A percentile compares a stretch with the other conserved stretches of the same genome.
phyloP scores from a whole-genome alignment of 805 yeast species.

The Yarrowia sp. region DNA sequence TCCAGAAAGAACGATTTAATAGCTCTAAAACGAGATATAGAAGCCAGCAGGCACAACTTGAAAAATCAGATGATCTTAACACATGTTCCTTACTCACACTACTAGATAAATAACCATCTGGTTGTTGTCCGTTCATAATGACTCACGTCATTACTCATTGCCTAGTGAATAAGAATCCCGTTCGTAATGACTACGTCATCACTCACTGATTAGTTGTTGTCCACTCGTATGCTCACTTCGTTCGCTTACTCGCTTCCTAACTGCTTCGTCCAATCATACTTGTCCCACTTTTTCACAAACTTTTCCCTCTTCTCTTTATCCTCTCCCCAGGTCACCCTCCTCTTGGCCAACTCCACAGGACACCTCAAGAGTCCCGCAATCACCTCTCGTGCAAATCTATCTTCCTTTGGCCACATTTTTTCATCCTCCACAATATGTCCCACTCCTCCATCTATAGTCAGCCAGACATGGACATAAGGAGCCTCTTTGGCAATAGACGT shows the following conservation, averaged over 20 bases:
- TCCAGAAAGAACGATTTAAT: too few species aligned
- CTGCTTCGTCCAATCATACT: slow-evolving; percentile 37
- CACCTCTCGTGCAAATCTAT: slow-evolving; percentile 45
- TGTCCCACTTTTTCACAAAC: slow-evolving; percentile 40
- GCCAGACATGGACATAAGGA: slow-evolving; percentile 53
- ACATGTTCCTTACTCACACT: too few species aligned
- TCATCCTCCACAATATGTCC: slow-evolving; percentile 50
- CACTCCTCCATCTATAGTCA: slow-evolving; percentile 46
- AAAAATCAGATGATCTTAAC: too few species aligned
- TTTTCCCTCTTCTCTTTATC: slow-evolving; percentile 37
- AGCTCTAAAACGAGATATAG: too few species aligned
- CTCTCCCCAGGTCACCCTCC: slow-evolving; percentile 36
- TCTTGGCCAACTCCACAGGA: slow-evolving; percentile 40
- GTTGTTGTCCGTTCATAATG: too few species aligned
- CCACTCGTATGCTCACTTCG: not conserved
- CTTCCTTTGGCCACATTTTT: slow-evolving; percentile 46
- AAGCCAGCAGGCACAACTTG: too few species aligned
- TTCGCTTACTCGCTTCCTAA: not conserved
- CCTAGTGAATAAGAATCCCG: too few species aligned
- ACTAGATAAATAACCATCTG: too few species aligned
- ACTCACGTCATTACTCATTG: too few species aligned
- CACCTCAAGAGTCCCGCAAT: slow-evolving; percentile 46
- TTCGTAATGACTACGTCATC: too few species aligned
- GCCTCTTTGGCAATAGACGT: slow-evolving; percentile 46
- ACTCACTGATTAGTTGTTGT: too few species aligned